Evolutionary conservation across 106 monocot species (phyloP).

Genomic region (Apostasia ramifera): DNA sequence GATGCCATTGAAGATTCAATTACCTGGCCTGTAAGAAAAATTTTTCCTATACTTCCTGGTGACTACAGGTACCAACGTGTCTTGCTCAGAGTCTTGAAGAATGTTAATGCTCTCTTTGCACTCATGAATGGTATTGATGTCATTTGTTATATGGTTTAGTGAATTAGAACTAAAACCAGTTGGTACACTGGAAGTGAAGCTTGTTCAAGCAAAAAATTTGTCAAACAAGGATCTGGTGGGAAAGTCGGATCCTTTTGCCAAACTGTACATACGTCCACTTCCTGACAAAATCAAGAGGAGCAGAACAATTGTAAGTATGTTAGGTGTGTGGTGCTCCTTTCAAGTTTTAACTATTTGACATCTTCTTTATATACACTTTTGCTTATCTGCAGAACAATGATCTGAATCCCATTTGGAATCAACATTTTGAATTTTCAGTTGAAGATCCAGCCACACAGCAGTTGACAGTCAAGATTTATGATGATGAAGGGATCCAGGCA

Average conservation of each 20-base stretch:
- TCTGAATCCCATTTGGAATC: constrained; percentile 97
- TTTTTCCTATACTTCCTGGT: constrained; percentile 88
- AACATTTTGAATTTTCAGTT: constrained; percentile 83
- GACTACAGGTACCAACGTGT: constrained; percentile 63
- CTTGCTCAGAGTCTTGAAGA: no score
- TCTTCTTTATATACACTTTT: background rate
- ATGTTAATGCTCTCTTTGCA: no score
- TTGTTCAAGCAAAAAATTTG: constrained; percentile 74
- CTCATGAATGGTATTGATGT: no score
- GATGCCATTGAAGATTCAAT: constrained; percentile 86
- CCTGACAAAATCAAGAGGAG: constrained; percentile 76
- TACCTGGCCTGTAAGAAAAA: constrained; percentile 85
- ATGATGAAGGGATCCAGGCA: constrained; percentile 90
- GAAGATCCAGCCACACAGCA: constrained; percentile 84
- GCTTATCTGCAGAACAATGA: constrained; percentile 75
- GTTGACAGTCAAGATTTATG: constrained; percentile 78
- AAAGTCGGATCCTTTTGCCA: constrained; percentile 95
- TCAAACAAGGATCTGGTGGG: constrained; percentile 93
- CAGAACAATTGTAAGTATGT: constrained; percentile 76
- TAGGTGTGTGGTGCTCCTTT: background rate
- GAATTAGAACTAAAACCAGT: constrained; percentile 87
- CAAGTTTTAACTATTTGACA: background rate
- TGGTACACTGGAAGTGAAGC: constrained; percentile 83
- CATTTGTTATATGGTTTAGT: constrained; percentile 17
- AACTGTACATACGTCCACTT: constrained; percentile 69